A percentile compares a stretch with the other conserved stretches of the same genome.
These are phyloP conservation scores for Xeromyces bisporus DNA, from an alignment of 495 filamentous ascomycete genomes.

Conservation along the genomic window DNA sequence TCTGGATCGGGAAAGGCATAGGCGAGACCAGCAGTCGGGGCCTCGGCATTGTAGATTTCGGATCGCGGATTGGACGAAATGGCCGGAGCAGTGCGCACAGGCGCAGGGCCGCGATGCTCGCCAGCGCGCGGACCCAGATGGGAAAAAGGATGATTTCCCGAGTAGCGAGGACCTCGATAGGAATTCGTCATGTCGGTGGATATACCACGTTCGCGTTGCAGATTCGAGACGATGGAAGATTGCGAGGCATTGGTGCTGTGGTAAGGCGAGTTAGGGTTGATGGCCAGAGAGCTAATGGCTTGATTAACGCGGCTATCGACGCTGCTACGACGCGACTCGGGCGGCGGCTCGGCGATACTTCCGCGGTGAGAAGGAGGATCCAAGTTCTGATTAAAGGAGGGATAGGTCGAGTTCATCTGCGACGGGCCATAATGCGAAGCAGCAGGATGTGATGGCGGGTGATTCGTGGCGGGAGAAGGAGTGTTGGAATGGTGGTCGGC, in stretches of 20 bases:
- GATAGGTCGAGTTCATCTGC: slow-evolving; percentile 25
- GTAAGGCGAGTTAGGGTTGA: slow-evolving; percentile 52
- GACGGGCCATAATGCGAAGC: slow-evolving; percentile 26
- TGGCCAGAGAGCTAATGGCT: slow-evolving; percentile 48
- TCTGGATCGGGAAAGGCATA: slow-evolving; percentile 74
- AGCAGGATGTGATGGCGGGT: no score
- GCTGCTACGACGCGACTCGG: slow-evolving; percentile 53
- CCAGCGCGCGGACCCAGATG: slow-evolving; percentile 30
- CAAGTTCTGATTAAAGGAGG: slow-evolving; percentile 36
- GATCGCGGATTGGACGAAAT: slow-evolving; percentile 64
- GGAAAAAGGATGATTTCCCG: slow-evolving; percentile 28
- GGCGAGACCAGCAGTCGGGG: slow-evolving; percentile 65
- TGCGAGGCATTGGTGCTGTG: slow-evolving; percentile 63
- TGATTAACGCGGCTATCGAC: slow-evolving; percentile 63
- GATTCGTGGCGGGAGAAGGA: slow-evolving; percentile 28
- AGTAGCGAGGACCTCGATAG: slow-evolving; percentile 38
- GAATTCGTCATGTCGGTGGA: slow-evolving; percentile 33
- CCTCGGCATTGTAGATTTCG: slow-evolving; percentile 61
- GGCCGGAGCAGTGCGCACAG: slow-evolving; percentile 50
- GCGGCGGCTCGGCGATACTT: slow-evolving; percentile 26
- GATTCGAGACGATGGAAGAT: slow-evolving; percentile 49
- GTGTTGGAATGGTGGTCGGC: slow-evolving; percentile 27
- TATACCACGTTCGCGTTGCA: slow-evolving; percentile 39
- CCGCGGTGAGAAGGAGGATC: slow-evolving; percentile 28
- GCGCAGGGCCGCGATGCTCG: slow-evolving; percentile 35